Base-by-base conservation (phyloP, 257 asterid species). In the Penstemon eatonii region DNA sequence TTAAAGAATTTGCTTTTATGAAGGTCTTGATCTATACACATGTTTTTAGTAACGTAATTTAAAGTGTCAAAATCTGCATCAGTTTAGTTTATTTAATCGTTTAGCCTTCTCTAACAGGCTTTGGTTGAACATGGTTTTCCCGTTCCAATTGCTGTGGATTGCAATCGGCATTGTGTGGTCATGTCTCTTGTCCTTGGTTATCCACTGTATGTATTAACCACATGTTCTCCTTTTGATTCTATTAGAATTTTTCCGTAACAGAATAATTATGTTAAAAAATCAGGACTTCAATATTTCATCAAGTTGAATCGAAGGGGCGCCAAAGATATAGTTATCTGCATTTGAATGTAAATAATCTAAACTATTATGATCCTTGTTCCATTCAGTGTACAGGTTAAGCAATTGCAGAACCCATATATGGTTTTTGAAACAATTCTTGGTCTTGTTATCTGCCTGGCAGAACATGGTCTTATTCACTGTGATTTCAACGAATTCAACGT, bases 1-100 rank as follows among this genome's bases (percentile, higher is more conserved):
- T 91, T 70, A 94, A 91, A 69, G 99, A 94, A 79, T 94, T 80
- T 76, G 95, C 99, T 68, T 94, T 94, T 79, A 94, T 94, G 99
- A 94, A 91, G 99, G 18, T 15, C 18, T 15, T 15, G 18, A 15
- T 15, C 18, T 15, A 15, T 15, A 15, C 18, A 15, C 18, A 15
- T 15, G 18, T 15, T 15, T 15, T 15, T 15, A 15, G 18, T 0
- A 15, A 15, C 18, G 18, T 15, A 15, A 0, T 15, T 15, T 15
- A 0, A 15, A 15, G 18, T 15, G 18, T 15, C 18, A 15, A 15
- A 15, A 15, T 15, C 68, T 82, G 79, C 10, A 74, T 82, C 82
- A 79, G 76, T 67, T 11, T 42, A 64, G 18, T 66, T 38, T 63
- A 13, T 49, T 18, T 10, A 9, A 36, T 7, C 50, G 56, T 64